A percentile compares a stretch with the other conserved stretches of the same genome.
Conservation (phyloP, 2,329 filamentous ascomycete genomes). For the Myrmaecium sp. region DNA sequence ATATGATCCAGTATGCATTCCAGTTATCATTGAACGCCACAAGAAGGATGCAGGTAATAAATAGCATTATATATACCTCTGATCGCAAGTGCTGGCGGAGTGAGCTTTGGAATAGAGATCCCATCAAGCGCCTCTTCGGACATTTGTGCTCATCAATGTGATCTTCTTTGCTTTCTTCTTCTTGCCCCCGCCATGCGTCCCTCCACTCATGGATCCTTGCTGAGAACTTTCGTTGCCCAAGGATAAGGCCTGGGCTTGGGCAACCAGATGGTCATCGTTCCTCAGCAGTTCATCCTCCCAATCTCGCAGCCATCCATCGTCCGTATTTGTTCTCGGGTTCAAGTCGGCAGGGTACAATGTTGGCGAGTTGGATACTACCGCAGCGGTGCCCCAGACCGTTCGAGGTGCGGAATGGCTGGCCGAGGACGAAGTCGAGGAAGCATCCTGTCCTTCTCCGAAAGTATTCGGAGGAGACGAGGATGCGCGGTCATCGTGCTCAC, state of each 20-base stretch:
- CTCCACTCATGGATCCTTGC: conserved; percentile 12
- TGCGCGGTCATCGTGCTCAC: conserved; percentile 16
- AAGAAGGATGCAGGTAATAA: no score
- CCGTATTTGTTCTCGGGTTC: conserved; percentile 23
- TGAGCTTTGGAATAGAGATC: no score
- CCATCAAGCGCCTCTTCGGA: conserved; percentile 38
- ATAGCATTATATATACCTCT: no score
- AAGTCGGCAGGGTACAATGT: conserved; percentile 29
- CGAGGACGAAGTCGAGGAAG: conserved; percentile 55
- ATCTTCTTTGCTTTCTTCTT: conserved; percentile 54
- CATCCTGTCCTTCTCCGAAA: conserved; percentile 30
- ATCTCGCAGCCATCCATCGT: conserved; percentile 77
- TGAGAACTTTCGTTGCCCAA: conserved; percentile 14
- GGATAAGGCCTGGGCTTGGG: conserved; percentile 28
- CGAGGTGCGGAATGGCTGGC: conserved; percentile 60
- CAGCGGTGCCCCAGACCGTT: conserved; percentile 86
- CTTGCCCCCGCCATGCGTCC: conserved; percentile 27
- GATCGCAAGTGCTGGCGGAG: no score
- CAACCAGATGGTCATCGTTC: conserved; percentile 40
- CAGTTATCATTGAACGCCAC: no score
- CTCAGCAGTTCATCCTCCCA: conserved; percentile 63
- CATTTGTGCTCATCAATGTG: conserved; percentile 50
- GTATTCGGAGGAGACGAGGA: conserved; percentile 32
- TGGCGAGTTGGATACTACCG: conserved; percentile 41
- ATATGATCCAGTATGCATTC: no score